Evolutionary conservation across 2,329 filamentous ascomycete genomes (phyloP).

Genomic region (Chaetothyriales sp.): DNA sequence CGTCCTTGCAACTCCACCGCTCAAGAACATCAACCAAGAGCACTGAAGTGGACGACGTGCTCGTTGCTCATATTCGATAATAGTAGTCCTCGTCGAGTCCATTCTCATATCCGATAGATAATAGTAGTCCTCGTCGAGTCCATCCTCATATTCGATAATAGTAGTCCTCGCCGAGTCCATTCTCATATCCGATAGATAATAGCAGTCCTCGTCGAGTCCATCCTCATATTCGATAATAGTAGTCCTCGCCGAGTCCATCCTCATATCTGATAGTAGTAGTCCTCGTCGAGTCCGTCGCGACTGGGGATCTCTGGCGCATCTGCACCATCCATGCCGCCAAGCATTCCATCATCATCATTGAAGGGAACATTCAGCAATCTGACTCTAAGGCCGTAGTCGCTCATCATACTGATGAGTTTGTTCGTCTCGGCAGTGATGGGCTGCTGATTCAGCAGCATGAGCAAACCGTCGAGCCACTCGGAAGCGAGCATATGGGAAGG

Average conservation of each 20-base stretch:
- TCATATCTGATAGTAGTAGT: constrained; percentile 69
- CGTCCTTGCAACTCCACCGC: background rate
- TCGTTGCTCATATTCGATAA: constrained; percentile 45
- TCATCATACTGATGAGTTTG: constrained; percentile 72
- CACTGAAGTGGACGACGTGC: background rate
- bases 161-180: constrained; percentile 83
- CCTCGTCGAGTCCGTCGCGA: constrained; percentile 73
- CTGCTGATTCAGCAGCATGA: constrained; percentile 89
- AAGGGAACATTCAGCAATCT: constrained; percentile 79
- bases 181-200: constrained; percentile 64
- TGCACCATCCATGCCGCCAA: constrained; percentile 41
- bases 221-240: constrained; percentile 76
- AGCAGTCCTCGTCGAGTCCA: constrained; percentile 84
- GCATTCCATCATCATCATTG: constrained; percentile 58
- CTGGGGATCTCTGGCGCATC: constrained; percentile 58
- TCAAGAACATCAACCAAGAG: background rate
- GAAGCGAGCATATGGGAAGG: constrained; percentile 69
- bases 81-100: constrained; percentile 87
- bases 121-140: constrained; percentile 86
- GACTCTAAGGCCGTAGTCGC: constrained; percentile 86
- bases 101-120: constrained; percentile 64
- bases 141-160: constrained; percentile 75
- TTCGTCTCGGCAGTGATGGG: constrained; percentile 96
- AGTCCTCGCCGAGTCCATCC: constrained; percentile 80
- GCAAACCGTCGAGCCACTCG: constrained; percentile 88